Conservation (phyloP, 2,329 filamentous ascomycete species). For the Aspergillus candidus region DNA sequence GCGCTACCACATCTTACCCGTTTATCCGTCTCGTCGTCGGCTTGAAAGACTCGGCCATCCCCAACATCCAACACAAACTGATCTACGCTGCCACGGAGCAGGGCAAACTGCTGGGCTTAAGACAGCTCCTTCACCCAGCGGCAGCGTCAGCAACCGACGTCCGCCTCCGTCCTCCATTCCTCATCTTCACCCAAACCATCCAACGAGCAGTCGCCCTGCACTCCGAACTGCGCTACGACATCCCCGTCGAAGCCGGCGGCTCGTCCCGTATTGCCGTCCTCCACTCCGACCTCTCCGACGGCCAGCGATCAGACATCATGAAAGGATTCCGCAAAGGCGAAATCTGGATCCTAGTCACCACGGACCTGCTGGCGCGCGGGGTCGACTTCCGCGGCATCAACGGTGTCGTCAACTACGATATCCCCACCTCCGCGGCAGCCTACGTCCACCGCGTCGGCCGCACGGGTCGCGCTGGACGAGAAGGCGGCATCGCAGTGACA, state of each 20-base stretch:
- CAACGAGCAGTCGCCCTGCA: conserved; percentile 81
- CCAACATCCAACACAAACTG: conserved; percentile 83
- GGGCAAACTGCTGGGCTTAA: conserved; percentile 85
- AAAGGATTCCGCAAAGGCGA: conserved; percentile 83
- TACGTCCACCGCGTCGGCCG: conserved; percentile 93
- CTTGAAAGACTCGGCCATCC: conserved; percentile 89
- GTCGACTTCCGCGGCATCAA: conserved; percentile 95
- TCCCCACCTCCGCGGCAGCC: conserved; percentile 79
- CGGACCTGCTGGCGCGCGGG: conserved; percentile 83
- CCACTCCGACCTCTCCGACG: conserved; percentile 77
- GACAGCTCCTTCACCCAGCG: conserved; percentile 78
- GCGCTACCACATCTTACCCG: conserved; percentile 32
- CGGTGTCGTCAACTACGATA: conserved; percentile 95
- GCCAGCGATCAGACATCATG: conserved; percentile 73
- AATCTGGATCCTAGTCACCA: conserved; percentile 95
- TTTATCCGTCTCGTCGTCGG: conserved; percentile 86
- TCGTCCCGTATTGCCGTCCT: conserved; percentile 79
- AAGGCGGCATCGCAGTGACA: conserved; percentile 84
- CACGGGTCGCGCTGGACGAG: conserved; percentile 79
- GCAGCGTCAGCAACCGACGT: conserved; percentile 44
- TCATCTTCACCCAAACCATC: conserved; percentile 96
- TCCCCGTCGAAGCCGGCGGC: conserved; percentile 80
- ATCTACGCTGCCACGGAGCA: conserved; percentile 88
- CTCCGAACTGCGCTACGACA: conserved; percentile 88
- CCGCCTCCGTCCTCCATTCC: conserved; percentile 73